A percentile compares a stretch with the other conserved stretches of the same genome.
Conservation (phyloP, 2,329 filamentous ascomycete species). For the Diaporthe nobilis region DNA sequence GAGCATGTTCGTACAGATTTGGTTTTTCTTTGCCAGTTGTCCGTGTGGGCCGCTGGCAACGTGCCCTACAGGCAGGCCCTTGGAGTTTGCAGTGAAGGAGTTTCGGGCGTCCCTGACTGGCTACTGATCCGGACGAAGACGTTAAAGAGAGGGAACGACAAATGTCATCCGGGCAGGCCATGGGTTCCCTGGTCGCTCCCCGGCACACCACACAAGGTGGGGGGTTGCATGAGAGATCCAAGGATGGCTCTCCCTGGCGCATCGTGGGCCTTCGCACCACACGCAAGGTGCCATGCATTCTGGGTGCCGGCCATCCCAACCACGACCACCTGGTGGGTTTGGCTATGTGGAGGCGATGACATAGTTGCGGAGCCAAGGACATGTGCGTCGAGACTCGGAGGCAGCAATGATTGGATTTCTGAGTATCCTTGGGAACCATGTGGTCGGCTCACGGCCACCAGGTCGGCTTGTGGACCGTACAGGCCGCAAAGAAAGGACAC, state of each 20-base stretch:
- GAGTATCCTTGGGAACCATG: conserved; percentile 37
- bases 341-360: conserved; percentile 37
- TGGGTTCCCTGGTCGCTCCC: conserved; percentile 24
- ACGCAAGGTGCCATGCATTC: conserved; percentile 25
- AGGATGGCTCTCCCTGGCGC: conserved; percentile 3
- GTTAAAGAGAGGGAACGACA: conserved; percentile 1
- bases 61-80: conserved; percentile 19
- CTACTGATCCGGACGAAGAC: not conserved
- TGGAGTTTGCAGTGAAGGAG: not conserved
- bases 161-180: conserved; percentile 3
- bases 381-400: conserved; percentile 19
- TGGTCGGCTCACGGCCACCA: conserved; percentile 38
- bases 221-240: conserved; percentile 27
- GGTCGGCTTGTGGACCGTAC: conserved; percentile 25
- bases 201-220: conserved; percentile 1
- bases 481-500: conserved; percentile 19
- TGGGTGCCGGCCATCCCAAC: conserved; percentile 29
- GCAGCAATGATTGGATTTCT: conserved; percentile 30
- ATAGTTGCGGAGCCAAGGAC: conserved; percentile 35
- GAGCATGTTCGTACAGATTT: not conserved
- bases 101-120: not conserved
- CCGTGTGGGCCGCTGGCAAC: not conserved
- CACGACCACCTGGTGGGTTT: conserved; percentile 13
- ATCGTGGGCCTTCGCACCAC: conserved; percentile 28
- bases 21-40: conserved; percentile 3